A percentile compares a stretch with the other conserved stretches of the same genome.
These are phyloP conservation scores for Candida freyschussii DNA, from an alignment of 1,139 yeast genomes.

Conservation along the genomic window DNA sequence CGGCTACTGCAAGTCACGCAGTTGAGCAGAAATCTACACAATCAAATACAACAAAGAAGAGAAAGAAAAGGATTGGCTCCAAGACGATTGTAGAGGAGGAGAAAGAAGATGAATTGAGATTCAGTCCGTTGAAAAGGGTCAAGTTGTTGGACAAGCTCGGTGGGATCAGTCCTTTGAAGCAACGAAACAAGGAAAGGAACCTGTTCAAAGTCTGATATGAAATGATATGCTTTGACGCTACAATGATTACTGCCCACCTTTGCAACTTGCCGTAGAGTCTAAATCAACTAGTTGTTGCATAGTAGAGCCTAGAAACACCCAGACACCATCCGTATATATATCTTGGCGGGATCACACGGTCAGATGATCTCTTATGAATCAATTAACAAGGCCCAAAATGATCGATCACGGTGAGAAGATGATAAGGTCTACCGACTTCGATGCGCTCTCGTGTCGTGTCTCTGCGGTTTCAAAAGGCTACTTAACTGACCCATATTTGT, in stretches of 20 bases:
- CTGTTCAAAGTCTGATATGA: slow-evolving; percentile 22
- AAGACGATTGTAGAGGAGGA: slow-evolving; percentile 21
- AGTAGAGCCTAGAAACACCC: too few species aligned
- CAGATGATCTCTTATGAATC: too few species aligned
- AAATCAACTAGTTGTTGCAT: too few species aligned
- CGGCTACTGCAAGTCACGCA: too few species aligned
- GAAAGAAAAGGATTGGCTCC: slow-evolving; percentile 20
- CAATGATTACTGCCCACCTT: too few species aligned
- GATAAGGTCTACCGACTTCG: slow-evolving; percentile 73
- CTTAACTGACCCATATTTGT: slow-evolving; percentile 48
- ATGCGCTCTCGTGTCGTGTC: slow-evolving; percentile 73
- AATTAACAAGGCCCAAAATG: too few species aligned
- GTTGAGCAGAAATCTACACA: background rate
- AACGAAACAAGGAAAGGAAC: slow-evolving; percentile 24
- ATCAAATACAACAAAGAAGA: slow-evolving; percentile 10
- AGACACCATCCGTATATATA: too few species aligned
- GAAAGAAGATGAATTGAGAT: slow-evolving; percentile 15
- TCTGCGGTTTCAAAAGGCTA: slow-evolving; percentile 55
- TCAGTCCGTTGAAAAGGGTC: slow-evolving; percentile 22
- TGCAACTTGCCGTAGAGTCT: too few species aligned
- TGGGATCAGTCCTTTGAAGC: slow-evolving; percentile 25
- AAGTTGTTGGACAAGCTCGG: slow-evolving; percentile 23
- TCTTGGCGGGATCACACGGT: too few species aligned
- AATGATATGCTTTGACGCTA: too few species aligned
- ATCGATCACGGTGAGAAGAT: slow-evolving; percentile 8